These are phyloP conservation scores for Lactuca saligna DNA, from an alignment of 129 eudicot species.

Conservation along the genomic window DNA sequence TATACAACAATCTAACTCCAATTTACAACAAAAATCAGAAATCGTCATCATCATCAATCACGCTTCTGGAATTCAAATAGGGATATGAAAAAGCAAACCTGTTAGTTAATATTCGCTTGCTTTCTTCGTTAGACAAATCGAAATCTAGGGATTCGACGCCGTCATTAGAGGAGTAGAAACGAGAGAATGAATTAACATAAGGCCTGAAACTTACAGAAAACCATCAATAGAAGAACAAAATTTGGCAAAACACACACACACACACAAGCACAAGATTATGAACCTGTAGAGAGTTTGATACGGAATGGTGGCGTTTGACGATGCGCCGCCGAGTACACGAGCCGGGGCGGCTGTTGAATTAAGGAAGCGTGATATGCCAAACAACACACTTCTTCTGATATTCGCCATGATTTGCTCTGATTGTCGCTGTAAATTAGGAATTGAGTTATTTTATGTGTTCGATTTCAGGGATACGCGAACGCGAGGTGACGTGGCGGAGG, in stretches of 20 bases:
- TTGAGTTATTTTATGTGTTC: neutral
- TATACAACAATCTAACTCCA: conserved; percentile 67
- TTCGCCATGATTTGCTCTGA: conserved; percentile 43
- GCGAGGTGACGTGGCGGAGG: conserved; percentile 18
- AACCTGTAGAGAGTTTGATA: conserved; percentile 11
- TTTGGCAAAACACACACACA: conserved; percentile 9
- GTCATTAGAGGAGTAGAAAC: conserved; percentile 39
- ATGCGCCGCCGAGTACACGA: conserved; percentile 13
- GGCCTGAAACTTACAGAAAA: conserved; percentile 37
- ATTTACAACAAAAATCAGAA: conserved; percentile 11
- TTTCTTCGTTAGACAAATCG: conserved; percentile 70
- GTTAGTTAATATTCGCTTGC: conserved; percentile 60
- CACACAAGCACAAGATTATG: neutral
- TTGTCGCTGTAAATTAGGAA: neutral
- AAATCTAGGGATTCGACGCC: conserved; percentile 33
- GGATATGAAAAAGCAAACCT: conserved; percentile 34
- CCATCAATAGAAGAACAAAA: conserved; percentile 14
- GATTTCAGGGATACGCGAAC: conserved; percentile 14
- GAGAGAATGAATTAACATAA: conserved; percentile 31
- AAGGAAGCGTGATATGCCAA: conserved; percentile 48
- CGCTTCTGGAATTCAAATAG: neutral
- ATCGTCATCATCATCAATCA: neutral
- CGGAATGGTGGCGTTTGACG: conserved; percentile 23
- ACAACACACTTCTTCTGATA: conserved; percentile 54
- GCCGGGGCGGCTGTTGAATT: conserved; percentile 27